phyloP scores from a whole-genome alignment of 306 rosid species.

The Cucurbita moschata region DNA sequence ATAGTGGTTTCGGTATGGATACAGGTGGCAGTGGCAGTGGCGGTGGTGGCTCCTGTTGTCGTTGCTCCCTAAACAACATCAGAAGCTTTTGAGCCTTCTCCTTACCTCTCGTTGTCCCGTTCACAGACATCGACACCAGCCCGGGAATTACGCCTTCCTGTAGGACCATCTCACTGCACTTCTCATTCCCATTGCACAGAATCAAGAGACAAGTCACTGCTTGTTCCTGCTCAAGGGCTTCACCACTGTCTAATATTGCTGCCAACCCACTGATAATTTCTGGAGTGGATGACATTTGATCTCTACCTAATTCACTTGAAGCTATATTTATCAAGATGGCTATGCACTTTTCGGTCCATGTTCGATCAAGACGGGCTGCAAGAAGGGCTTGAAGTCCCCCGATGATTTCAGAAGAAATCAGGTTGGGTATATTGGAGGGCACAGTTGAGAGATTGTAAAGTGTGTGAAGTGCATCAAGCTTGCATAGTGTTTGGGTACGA shows the following conservation, averaged over 20 bases:
- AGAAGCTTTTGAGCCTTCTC: constrained; percentile 88
- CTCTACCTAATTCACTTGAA: constrained; percentile 46
- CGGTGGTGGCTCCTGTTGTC: constrained; percentile 46
- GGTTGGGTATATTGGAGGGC: constrained; percentile 52
- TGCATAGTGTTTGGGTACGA: constrained; percentile 43
- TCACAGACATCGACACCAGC: constrained; percentile 81
- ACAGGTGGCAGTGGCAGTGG: background rate
- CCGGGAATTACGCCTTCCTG: constrained; percentile 96
- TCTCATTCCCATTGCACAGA: constrained; percentile 61
- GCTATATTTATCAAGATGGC: constrained; percentile 74
- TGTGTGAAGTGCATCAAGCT: constrained; percentile 80
- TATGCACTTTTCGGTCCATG: constrained; percentile 67
- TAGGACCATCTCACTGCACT: constrained; percentile 72
- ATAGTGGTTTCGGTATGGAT: background rate
- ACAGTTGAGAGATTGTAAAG: constrained; percentile 73
- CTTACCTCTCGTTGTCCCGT: constrained; percentile 75
- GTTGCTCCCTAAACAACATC: constrained; percentile 81
- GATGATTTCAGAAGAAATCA: constrained; percentile 52
- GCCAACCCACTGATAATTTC: constrained; percentile 52
- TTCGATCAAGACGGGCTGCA: constrained; percentile 34
- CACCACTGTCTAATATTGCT: constrained; percentile 53
- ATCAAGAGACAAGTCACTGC: constrained; percentile 68
- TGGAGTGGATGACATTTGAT: constrained; percentile 43
- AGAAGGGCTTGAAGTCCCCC: constrained; percentile 56
- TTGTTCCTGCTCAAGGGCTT: constrained; percentile 79